Evolutionary conservation across 805 yeast species (phyloP), one percentile per base, ranked within the genome.

Genomic region (Nakazawaea ambrosiae): DNA sequence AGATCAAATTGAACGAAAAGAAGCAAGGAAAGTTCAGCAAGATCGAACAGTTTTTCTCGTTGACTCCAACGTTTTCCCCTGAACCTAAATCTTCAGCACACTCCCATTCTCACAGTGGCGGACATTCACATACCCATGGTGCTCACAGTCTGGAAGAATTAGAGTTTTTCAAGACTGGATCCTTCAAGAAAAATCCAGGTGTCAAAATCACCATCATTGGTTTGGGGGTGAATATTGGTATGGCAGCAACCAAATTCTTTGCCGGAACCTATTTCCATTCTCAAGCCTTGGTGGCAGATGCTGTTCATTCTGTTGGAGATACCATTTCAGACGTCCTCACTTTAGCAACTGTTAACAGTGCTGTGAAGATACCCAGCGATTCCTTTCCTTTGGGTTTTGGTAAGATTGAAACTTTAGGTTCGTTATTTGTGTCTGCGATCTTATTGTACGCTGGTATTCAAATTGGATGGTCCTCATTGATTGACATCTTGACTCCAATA

Each of bases 221-320:
- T 0, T 68, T 90, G 29, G 60, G 78, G 20, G 86, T 85, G 30
- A 92, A 92, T 54, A 75, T 86, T 10, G 78, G 83, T 11, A 80
- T 92, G 81, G 97, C 96, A 0, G 64, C 74, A 2, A 80, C 89
- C 23, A 92, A 92, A 57, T 89, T 88, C 20, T 58, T 78, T 17
- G 97, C 97, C 22, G 98, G 98, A 6, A 66, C 86, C 14, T 78
- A 78, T 27, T 92, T 92, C 71, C 95, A 92, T 57, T 92, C 98
- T 0, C 96, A 89, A 56, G 89, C 97, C 2, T 70, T 92, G 40
- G 56, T 89, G 34, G 98, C 98, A 1, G 98, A 92, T 59, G 89
- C 97, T 1, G 80, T 88, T 20, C 98, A 92, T 61, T 90, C 97
- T 0, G 69, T 86, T 16, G 80, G 94, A 33, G 98, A 92, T 59